Evolutionary conservation across 2,329 filamentous ascomycete species (phyloP), one percentile per base, ranked within the genome.

Genomic region (Pseudogymnoascus sp.): DNA sequence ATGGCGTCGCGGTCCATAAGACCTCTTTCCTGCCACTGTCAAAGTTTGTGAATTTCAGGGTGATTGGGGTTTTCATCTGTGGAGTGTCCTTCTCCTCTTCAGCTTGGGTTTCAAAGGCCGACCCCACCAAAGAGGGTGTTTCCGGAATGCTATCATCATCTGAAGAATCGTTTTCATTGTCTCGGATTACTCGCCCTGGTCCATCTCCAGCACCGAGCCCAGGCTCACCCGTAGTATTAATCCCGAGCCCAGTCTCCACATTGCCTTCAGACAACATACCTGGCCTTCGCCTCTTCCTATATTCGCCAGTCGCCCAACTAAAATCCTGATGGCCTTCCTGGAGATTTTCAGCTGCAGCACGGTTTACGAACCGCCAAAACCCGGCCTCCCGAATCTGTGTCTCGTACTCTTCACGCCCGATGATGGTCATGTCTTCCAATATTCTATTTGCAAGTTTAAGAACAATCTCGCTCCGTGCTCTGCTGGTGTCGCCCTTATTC

Each of bases 361-460:
- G 69, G 6, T 70, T 72, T 21, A 71, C 71, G 69, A 70, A 73
- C 59, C 71, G 66, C 68, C 69, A 72, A 59, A 73, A 73, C 2
- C 71, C 71, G 33, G 67, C 67, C 35, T 70, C 67, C 61, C 71
- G 67, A 25, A 70, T 64, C 1, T 59, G 61, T 1, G 66, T 62
- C 31, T 73, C 72, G 3, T 28, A 60, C 8, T 70, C 66, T 61
- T 73, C 72, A 25, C 65, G 63, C 1, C 61, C 40, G 5, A 71
- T 65, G 25, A 72, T 66, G 4, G 66, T 65, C 1, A 73, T 44
- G 33, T 73, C 72, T 2, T 70, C 68, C 21, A 67, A 67, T 37
- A 73, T 63, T 2, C 67, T 69, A 18, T 56, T 50, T 11, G 70
- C 63, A 0, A 73, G 65, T 53, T 70, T 72, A 0, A 21, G 12